Conservation (phyloP, 257 asterid genomes). For the Nicotiana tomentosiformis region DNA sequence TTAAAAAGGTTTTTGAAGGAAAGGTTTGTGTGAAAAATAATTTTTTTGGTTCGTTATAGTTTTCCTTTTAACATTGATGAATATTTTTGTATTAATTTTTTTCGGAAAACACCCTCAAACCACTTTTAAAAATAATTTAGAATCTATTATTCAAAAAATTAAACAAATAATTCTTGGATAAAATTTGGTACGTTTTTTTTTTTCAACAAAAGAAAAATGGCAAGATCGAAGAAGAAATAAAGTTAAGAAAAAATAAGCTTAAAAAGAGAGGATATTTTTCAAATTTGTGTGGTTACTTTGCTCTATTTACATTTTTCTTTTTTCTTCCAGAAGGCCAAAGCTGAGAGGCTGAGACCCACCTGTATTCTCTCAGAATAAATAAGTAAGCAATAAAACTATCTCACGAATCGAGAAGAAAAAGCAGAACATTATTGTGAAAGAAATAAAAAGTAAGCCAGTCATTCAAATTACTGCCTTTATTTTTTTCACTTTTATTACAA, state of each 20-base stretch:
- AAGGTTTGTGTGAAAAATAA: too few species aligned
- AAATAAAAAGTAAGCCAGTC: neutral
- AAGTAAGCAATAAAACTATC: neutral
- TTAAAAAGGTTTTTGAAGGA: too few species aligned
- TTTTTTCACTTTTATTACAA: neutral
- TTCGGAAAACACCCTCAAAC: too few species aligned
- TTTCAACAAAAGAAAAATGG: too few species aligned
- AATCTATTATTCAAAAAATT: too few species aligned
- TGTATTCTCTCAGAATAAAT: neutral
- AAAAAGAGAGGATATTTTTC: neutral
- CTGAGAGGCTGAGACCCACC: constrained; percentile 1
- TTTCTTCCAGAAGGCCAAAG: neutral
- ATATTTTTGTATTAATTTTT: too few species aligned
- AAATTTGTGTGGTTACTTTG: neutral
- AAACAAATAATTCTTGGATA: too few species aligned
- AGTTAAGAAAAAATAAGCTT: neutral
- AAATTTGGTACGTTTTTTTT: too few species aligned
- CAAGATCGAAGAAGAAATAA: too few species aligned
- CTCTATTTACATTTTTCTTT: neutral
- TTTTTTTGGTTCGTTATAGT: too few species aligned
- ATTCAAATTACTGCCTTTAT: neutral
- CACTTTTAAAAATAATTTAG: too few species aligned
- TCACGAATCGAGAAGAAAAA: constrained; percentile 8
- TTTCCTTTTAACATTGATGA: too few species aligned
- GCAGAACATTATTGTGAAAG: constrained; percentile 5